Percentiles rank a stretch among this genome's conserved stretches.
Evolutionary conservation across 2,329 filamentous ascomycete species (phyloP).

Genomic region (Stachybotrys echinatus): DNA sequence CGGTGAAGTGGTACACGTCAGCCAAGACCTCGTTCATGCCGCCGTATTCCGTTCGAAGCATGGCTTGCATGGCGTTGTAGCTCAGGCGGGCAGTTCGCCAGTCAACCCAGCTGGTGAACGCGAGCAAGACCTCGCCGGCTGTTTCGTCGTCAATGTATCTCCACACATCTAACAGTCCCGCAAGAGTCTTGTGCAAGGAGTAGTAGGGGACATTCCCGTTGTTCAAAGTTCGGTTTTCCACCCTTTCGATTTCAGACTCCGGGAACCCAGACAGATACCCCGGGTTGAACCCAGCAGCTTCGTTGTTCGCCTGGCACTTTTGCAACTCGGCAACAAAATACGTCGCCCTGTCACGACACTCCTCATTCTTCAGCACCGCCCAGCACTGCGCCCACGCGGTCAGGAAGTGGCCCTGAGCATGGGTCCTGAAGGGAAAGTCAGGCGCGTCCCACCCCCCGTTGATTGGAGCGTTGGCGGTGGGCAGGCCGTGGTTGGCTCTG

Average conservation of each 20-base stretch:
- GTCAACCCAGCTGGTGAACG: conserved; percentile 43
- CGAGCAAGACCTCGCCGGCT: conserved; percentile 37
- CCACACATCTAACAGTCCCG: conserved; percentile 46
- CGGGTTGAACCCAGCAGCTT: conserved; percentile 31
- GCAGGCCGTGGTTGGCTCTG: conserved; percentile 37
- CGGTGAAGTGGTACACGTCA: conserved; percentile 40
- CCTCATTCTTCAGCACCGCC: conserved; percentile 32
- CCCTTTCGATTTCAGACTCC: conserved; percentile 40
- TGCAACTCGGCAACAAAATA: conserved; percentile 40
- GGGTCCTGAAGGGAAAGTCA: conserved; percentile 46
- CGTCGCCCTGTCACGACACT: conserved; percentile 38
- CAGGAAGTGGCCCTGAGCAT: conserved; percentile 46
- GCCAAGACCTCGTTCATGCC: conserved; percentile 49
- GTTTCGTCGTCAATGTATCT: conserved; percentile 34
- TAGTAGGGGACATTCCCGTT: conserved; percentile 51
- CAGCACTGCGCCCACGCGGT: conserved; percentile 46
- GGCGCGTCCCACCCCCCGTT: conserved; percentile 51
- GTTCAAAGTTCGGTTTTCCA: conserved; percentile 36
- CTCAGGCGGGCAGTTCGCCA: conserved; percentile 35
- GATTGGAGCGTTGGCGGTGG: conserved; percentile 36
- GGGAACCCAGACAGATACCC: conserved; percentile 49
- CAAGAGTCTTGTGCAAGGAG: conserved; percentile 48
- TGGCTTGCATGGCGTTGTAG: conserved; percentile 38
- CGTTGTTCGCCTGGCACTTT: conserved; percentile 47
- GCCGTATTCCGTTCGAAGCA: conserved; percentile 45